Conservation (phyloP, 148 eudicot genomes). For the Chenopodium album region DNA sequence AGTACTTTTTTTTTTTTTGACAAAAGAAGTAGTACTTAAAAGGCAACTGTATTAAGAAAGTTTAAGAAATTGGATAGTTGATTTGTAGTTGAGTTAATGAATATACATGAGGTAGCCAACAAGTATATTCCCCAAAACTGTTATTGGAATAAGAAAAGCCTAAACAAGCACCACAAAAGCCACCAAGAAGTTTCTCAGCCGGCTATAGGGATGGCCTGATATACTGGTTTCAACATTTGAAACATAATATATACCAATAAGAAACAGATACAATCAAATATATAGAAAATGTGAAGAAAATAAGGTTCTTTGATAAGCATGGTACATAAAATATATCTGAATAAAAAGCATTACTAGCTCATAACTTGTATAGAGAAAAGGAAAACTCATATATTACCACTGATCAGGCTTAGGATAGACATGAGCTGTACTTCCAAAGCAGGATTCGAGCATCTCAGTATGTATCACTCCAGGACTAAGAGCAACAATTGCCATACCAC, state of each 20-base stretch:
- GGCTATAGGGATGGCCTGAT: neutral
- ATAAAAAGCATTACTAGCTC: neutral
- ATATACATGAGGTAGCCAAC: neutral
- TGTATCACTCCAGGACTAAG: slow-evolving; percentile 83
- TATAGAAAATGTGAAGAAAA: neutral
- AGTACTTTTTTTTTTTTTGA: too few species aligned
- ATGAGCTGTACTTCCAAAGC: slow-evolving; percentile 83
- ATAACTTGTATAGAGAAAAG: neutral
- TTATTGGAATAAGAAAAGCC: neutral
- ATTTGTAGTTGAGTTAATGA: too few species aligned
- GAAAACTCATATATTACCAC: slow-evolving; percentile 46
- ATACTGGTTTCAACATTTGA: neutral
- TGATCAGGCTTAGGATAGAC: slow-evolving; percentile 75
- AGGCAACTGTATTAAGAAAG: too few species aligned
- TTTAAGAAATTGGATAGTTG: too few species aligned
- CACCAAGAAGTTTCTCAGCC: neutral
- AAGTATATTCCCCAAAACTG: neutral
- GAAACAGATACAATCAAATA: neutral
- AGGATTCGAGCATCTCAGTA: slow-evolving; percentile 90
- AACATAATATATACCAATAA: neutral
- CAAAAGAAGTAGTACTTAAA: too few species aligned
- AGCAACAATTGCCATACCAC: slow-evolving; percentile 79
- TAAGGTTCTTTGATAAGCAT: neutral
- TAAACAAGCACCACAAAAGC: neutral
- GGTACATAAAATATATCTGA: neutral